phyloP scores from a whole-genome alignment of 1,284 basidiomycete species.

The Ustilago xerochloae region DNA sequence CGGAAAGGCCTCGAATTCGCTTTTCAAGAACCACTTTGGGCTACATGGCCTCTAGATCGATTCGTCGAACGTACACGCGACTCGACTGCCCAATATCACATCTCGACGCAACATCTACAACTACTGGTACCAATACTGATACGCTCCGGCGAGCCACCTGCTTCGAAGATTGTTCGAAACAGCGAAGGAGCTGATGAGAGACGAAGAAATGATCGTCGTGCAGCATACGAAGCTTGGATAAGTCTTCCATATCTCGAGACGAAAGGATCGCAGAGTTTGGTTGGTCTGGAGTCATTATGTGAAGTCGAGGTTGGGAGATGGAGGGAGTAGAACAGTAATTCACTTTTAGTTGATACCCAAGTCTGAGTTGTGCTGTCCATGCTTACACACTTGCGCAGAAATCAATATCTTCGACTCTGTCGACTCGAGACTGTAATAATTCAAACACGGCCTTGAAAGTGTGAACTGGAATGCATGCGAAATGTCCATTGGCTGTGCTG shows the following conservation, averaged over 20 bases:
- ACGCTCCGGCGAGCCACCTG: slow-evolving; percentile 31
- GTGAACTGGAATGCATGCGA: neutral
- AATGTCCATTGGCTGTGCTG: slow-evolving; percentile 15
- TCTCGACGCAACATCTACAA: slow-evolving; percentile 39
- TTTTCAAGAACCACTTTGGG: slow-evolving; percentile 56
- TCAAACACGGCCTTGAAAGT: too few species aligned
- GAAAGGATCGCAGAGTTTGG: slow-evolving; percentile 41
- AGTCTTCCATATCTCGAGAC: slow-evolving; percentile 51
- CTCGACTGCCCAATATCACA: slow-evolving; percentile 34
- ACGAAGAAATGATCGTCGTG: slow-evolving; percentile 20
- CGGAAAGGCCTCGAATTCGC: slow-evolving; percentile 47
- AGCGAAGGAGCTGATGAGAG: slow-evolving; percentile 6
- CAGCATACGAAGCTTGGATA: slow-evolving; percentile 49
- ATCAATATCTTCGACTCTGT: neutral
- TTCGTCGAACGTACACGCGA: slow-evolving; percentile 39
- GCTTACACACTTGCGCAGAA: neutral
- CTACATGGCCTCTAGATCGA: slow-evolving; percentile 58
- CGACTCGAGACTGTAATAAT: neutral
- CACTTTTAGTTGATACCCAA: too few species aligned
- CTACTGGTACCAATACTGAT: slow-evolving; percentile 37
- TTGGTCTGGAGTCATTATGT: slow-evolving; percentile 56
- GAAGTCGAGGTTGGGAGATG: slow-evolving; percentile 61
- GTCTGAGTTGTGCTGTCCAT: neutral
- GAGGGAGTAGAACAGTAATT: slow-evolving; percentile 27
- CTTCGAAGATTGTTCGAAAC: neutral